Base-by-base conservation (phyloP, 2,329 filamentous ascomycete genomes). In the Didymella segeticola region DNA sequence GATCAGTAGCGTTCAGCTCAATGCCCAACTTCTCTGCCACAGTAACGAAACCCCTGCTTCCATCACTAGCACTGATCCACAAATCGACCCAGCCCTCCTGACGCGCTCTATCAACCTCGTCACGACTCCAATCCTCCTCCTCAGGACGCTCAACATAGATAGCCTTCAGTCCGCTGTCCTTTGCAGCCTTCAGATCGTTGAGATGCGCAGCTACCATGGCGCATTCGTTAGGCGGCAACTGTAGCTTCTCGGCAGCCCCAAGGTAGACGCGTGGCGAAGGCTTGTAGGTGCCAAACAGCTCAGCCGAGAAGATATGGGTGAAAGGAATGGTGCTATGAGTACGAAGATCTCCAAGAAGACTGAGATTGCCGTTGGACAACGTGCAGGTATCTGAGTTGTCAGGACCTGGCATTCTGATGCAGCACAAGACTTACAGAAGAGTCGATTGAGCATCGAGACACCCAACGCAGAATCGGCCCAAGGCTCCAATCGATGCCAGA, bases 131-230 rank as follows among this genome's bases (percentile, higher is more conserved):
- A 6, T 77, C 79, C 73, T 93, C 90, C 74, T 96, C 90, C 36
- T 72, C 62, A 3, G 75, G 71, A 53, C 90, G 79, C 75, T 90
- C 89, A 2, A 95, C 84, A 69, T 92, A 95, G 2, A 95, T 80
- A 0, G 89, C 90, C 63, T 82, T 80, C 56, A 92, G 76, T 0
- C 90, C 90, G 55, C 79, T 81, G 2, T 65, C 69, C 63, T 85
- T 85, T 4, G 90, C 90, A 0, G 82, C 88, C 56, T 83, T 77
- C 48, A 95, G 75, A 72, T 93, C 90, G 5, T 67, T 72, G 53
- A 93, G 75, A 75, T 93, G 90, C 30, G 90, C 86, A 14, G 91
- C 90, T 17, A 95, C 89, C 84, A 95, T 86, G 17, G 85, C 88
- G 52, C 90, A 88, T 66, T 92, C 80, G 2, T 71, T 69, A 0